Evolutionary conservation across 1,284 basidiomycete species (phyloP).

Genomic region (Filobasidium uniguttulatum): DNA sequence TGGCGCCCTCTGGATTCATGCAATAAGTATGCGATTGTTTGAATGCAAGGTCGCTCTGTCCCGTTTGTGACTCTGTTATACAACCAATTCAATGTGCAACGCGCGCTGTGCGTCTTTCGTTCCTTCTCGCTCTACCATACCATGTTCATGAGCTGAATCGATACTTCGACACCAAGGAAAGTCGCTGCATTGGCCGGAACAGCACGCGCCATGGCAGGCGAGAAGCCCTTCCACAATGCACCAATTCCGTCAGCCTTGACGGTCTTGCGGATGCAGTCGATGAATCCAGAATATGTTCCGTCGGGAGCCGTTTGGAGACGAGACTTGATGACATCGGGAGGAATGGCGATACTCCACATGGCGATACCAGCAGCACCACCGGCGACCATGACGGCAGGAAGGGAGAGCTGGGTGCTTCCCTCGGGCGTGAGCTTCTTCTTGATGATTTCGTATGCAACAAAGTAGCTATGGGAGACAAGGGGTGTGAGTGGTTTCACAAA

Average conservation of each 20-base stretch:
- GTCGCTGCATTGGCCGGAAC: slow-evolving; percentile 45
- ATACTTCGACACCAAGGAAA: slow-evolving; percentile 37
- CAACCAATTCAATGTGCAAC: too few species aligned
- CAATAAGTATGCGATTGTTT: too few species aligned
- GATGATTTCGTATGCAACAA: slow-evolving; percentile 88
- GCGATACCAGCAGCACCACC: slow-evolving; percentile 92
- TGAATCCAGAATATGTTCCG: slow-evolving; percentile 84
- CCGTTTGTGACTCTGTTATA: too few species aligned
- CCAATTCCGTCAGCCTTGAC: slow-evolving; percentile 78
- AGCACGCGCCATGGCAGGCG: slow-evolving; percentile 84
- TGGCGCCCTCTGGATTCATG: too few species aligned
- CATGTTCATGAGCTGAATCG: slow-evolving; percentile 35
- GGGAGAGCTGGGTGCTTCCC: slow-evolving; percentile 66
- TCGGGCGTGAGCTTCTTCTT: slow-evolving; percentile 68
- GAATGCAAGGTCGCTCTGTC: too few species aligned
- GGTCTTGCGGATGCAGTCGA: slow-evolving; percentile 86
- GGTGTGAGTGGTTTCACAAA: background rate
- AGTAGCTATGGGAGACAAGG: slow-evolving; percentile 51
- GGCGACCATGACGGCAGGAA: slow-evolving; percentile 76
- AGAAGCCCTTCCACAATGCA: slow-evolving; percentile 94
- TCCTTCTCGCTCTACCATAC: slow-evolving; percentile 29
- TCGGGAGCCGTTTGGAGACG: slow-evolving; percentile 91
- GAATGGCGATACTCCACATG: slow-evolving; percentile 94
- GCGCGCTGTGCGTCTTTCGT: too few species aligned
- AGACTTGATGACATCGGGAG: slow-evolving; percentile 92